Percentiles rank a stretch among this genome's conserved stretches.
Conservation (phyloP, 2,329 filamentous ascomycete species). For the Alternaria alternata region DNA sequence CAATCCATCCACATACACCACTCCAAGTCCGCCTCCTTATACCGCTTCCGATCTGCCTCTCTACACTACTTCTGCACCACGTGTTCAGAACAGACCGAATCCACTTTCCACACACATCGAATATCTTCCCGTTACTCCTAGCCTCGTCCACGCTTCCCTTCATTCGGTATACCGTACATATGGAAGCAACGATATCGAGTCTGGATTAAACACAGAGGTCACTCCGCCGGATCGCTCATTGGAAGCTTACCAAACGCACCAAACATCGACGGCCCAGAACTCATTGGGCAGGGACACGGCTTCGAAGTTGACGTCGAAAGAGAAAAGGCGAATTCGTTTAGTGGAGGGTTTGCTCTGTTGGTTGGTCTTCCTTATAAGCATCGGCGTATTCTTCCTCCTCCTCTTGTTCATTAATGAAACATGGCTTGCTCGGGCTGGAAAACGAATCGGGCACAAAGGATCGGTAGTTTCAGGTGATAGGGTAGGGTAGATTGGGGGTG, state of each 20-base stretch:
- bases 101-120: background rate
- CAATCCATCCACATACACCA: background rate
- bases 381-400: background rate
- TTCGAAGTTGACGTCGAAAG: background rate
- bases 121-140: background rate
- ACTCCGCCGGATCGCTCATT: background rate
- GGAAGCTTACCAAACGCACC: background rate
- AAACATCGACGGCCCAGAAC: background rate
- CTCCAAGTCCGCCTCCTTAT: background rate
- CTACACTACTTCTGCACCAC: background rate
- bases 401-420: too few species aligned
- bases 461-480: background rate
- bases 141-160: background rate
- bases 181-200: background rate
- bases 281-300: background rate
- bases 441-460: background rate
- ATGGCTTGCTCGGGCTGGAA: too few species aligned
- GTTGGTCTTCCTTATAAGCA: background rate
- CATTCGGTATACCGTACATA: too few species aligned
- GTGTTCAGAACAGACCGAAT: background rate
- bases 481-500: background rate
- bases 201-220: background rate
- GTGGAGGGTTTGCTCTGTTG: background rate
- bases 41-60: background rate
- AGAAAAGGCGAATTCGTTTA: background rate